Evolutionary conservation across 352 stramenopile species (phyloP), one percentile per base, ranked within the genome.

Genomic region (Phytophthora pisi): DNA sequence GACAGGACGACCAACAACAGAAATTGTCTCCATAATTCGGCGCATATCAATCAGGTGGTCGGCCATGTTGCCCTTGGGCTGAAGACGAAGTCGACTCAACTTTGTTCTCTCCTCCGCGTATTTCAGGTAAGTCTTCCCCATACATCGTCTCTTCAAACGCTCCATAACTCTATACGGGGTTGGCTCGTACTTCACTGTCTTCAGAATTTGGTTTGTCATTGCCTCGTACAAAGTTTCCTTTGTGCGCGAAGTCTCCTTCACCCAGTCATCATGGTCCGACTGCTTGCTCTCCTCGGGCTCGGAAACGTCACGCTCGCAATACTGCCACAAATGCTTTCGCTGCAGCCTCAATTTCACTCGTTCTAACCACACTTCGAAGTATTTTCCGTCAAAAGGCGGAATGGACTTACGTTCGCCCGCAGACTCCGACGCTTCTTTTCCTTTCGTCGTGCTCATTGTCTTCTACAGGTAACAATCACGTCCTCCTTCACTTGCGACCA

Each of bases 1-100:
- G 3, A 51, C 5, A 16, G 36, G 53, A 3, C 40, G 26, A 2
- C 38, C 53, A 24, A 60, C 36, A 11, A 34, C 24, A 30, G 38
- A 40, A 50, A 60, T 40, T 13, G 23, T 40, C 13, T 51, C 38
- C 38, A 60, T 50, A 4, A 60, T 47, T 16, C 53, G 9, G 2
- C 38, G 53, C 53, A 60, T 51, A 10, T 60, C 36, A 60, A 38
- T 51, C 24, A 60, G 31, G 11, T 60, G 36, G 31, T 60, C 53
- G 8, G 40, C n/a, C 38, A 60, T 26, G 13, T 59, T 59, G 10
- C 52, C 23, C 0, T 59, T 59, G 2, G 52, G 52, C 5, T 59
- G 8, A 11, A 59, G 52, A 16, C 52, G 52, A 23, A 59, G 52
- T 7, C 20, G 18, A 26, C 34, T 38, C 24, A 59, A 8, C 15